These are phyloP conservation scores for Pleurotus eryngii DNA, from an alignment of 768 basidiomycete genomes.

Conservation along the genomic window DNA sequence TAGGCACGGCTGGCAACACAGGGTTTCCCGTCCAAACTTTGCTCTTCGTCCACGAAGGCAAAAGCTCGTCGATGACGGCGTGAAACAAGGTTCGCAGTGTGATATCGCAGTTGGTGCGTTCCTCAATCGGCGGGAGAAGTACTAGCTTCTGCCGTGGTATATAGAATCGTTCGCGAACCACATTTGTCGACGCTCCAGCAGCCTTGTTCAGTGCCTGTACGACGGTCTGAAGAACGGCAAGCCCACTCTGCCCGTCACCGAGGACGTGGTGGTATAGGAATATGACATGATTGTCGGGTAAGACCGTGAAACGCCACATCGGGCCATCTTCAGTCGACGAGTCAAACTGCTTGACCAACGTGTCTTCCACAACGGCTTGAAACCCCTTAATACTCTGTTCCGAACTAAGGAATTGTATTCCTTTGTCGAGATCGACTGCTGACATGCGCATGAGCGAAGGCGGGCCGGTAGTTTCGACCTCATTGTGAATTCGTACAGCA, in stretches of 20 bases:
- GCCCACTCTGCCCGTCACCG: conserved; percentile 4
- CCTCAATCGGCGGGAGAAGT: background rate
- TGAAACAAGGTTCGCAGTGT: background rate
- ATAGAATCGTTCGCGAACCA: background rate
- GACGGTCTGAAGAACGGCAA: background rate
- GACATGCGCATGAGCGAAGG: background rate
- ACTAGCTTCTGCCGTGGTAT: background rate
- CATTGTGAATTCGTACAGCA: background rate
- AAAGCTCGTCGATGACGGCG: background rate
- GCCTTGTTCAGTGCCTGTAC: background rate
- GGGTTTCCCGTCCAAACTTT: conserved; percentile 1
- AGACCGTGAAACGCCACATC: conserved; percentile 3
- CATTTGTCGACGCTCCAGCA: background rate
- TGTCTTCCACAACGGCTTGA: background rate
- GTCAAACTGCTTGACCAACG: background rate
- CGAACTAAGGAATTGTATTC: background rate
- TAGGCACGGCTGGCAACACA: background rate
- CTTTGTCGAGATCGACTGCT: conserved; percentile 1
- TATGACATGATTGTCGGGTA: background rate
- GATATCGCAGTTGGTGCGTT: background rate
- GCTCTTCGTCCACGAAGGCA: conserved; percentile 1
- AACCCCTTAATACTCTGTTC: no score
- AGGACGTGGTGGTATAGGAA: conserved; percentile 4
- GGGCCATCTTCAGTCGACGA: background rate
- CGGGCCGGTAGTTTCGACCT: background rate